Conservation (phyloP, 116 monocot species). For the Dioscorea cayenensis region DNA sequence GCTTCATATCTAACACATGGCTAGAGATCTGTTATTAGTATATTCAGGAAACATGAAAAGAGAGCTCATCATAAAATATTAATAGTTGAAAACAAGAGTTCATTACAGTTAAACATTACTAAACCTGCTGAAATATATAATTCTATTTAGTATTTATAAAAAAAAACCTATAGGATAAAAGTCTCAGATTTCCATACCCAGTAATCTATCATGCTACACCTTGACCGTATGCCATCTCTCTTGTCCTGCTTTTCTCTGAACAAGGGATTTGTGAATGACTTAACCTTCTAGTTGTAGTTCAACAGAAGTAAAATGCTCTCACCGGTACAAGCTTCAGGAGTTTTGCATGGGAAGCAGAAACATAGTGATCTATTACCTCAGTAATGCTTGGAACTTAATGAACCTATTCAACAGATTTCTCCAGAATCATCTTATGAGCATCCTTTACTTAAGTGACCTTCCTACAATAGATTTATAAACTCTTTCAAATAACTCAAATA, state of each 20-base stretch:
- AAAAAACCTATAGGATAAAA: too few relatives aligned
- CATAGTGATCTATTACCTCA: slow-evolving; percentile 44
- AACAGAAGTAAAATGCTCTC: slow-evolving; percentile 8
- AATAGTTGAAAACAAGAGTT: background rate
- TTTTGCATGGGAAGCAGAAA: slow-evolving; percentile 51
- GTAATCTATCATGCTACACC: too few relatives aligned
- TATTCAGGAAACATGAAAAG: too few relatives aligned
- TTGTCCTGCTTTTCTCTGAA: too few relatives aligned
- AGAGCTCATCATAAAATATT: background rate
- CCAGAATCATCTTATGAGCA: slow-evolving; percentile 62
- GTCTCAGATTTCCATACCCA: too few relatives aligned
- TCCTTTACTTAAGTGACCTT: slow-evolving; percentile 70
- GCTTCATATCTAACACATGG: too few relatives aligned
- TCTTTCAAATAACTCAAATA: slow-evolving; percentile 75
- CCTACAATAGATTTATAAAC: slow-evolving; percentile 67
- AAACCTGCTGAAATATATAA: too few relatives aligned
- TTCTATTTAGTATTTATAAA: too few relatives aligned
- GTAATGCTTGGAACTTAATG: slow-evolving; percentile 47
- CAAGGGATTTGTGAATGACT: too few relatives aligned
- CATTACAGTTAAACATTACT: background rate
- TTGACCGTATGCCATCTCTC: too few relatives aligned
- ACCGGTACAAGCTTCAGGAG: slow-evolving; percentile 79
- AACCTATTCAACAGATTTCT: slow-evolving; percentile 77
- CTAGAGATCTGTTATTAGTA: too few relatives aligned
- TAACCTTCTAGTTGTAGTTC: background rate